Percentiles rank a stretch among this genome's conserved stretches.
Conservation (phyloP, 129 eudicot species). For the Erigeron canadensis region DNA sequence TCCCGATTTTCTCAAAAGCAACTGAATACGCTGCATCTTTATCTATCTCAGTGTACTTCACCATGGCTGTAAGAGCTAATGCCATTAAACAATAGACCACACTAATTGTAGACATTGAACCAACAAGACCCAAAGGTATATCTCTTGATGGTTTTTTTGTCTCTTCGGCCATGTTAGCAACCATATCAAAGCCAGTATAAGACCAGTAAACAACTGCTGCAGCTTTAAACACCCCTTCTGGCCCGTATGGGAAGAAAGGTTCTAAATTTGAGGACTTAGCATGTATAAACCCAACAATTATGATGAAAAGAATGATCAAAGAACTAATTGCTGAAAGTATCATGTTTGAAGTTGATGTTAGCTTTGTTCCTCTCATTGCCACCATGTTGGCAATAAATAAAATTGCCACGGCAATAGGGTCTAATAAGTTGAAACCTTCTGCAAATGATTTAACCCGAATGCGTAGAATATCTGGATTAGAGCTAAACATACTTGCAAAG, state of each 20-base stretch:
- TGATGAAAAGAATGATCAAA: conserved; percentile 52
- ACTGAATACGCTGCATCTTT: conserved; percentile 71
- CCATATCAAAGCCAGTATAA: conserved; percentile 85
- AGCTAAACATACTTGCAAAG: conserved; percentile 58
- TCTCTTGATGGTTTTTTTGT: conserved; percentile 63
- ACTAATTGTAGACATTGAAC: conserved; percentile 67
- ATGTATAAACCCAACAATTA: conserved; percentile 60
- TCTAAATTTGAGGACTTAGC: conserved; percentile 46
- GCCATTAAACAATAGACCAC: conserved; percentile 80
- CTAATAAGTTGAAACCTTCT: conserved; percentile 71
- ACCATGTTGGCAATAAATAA: conserved; percentile 49
- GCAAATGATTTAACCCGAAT: conserved; percentile 49
- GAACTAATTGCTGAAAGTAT: conserved; percentile 48
- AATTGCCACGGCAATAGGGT: conserved; percentile 67
- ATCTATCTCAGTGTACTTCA: conserved; percentile 64
- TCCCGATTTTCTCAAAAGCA: conserved; percentile 64
- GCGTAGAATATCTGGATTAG: conserved; percentile 53
- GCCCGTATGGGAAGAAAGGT: conserved; percentile 74
- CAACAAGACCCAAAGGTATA: conserved; percentile 75
- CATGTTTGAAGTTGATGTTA: conserved; percentile 57
- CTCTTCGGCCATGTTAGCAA: conserved; percentile 90
- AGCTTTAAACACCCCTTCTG: conserved; percentile 66
- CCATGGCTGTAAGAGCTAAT: conserved; percentile 67
- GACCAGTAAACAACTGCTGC: conserved; percentile 90
- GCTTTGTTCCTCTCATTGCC: conserved; percentile 66